phyloP scores from a whole-genome alignment of 495 filamentous ascomycete genomes.

The Neurospora pannonica region DNA sequence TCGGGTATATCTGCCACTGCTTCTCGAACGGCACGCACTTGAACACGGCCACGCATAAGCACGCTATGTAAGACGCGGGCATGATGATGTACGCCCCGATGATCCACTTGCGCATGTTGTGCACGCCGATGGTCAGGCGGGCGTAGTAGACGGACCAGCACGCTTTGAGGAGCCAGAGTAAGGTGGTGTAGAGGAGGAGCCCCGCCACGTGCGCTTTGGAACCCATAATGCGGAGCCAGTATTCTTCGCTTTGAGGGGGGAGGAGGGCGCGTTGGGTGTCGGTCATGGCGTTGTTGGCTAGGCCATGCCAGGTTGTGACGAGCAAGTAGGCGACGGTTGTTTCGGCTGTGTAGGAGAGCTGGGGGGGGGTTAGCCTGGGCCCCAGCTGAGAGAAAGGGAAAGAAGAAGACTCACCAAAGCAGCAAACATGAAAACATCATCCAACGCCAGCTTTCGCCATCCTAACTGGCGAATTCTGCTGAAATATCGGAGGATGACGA shows the following conservation, averaged over 20 bases:
- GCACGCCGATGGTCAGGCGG: conserved; percentile 42
- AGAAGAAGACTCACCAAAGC: not conserved
- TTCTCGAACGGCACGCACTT: conserved; percentile 41
- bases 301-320: conserved; percentile 34
- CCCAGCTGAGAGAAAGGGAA: not conserved
- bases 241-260: conserved; percentile 38
- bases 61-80: conserved; percentile 42
- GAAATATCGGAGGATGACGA: conserved; percentile 20
- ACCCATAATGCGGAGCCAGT: conserved; percentile 37
- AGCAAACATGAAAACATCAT: conserved; percentile 46
- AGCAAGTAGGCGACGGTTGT: conserved; percentile 26
- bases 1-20: conserved; percentile 48
- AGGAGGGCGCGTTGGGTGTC: conserved; percentile 37
- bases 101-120: conserved; percentile 29
- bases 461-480: conserved; percentile 15
- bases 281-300: conserved; percentile 54
- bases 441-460: conserved; percentile 21
- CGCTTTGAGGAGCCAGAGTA: conserved; percentile 51
- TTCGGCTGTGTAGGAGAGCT: conserved; percentile 27
- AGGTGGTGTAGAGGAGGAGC: conserved; percentile 47
- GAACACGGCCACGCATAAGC: conserved; percentile 43
- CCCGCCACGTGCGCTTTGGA: conserved; percentile 52
- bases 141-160: conserved; percentile 52
- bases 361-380: not conserved
- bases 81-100: conserved; percentile 44